Percentiles rank a stretch among this genome's conserved stretches.
Evolutionary conservation across 805 yeast genomes (phyloP).

Genomic region (Helenozyma baotianmanensis): DNA sequence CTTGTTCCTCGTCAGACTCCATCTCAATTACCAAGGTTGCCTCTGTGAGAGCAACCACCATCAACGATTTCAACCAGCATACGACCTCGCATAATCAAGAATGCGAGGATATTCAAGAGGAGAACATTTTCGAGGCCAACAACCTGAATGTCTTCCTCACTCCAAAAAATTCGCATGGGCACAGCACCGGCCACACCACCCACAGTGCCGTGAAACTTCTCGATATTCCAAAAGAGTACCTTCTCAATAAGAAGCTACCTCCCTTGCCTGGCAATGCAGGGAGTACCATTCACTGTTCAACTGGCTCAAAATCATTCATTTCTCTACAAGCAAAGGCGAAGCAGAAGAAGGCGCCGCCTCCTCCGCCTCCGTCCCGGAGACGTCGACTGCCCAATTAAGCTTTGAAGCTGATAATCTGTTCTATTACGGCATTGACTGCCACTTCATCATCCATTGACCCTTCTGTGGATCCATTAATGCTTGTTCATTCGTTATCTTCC

Average conservation of each 20-base stretch:
- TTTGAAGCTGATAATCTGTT: too few relatives aligned
- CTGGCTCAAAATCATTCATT: too few relatives aligned
- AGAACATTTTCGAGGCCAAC: slow-evolving; percentile 17
- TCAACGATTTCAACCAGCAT: slow-evolving; percentile 33
- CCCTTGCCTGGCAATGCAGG: slow-evolving; percentile 8
- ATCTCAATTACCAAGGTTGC: slow-evolving; percentile 17
- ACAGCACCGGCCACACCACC: too few relatives aligned
- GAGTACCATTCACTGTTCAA: too few relatives aligned
- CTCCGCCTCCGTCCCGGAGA: slow-evolving; percentile 28
- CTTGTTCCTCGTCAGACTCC: slow-evolving; percentile 10
- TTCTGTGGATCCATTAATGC: too few relatives aligned
- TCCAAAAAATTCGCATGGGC: neutral
- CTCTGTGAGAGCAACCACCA: slow-evolving; percentile 31
- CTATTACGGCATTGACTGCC: too few relatives aligned
- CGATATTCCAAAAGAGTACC: slow-evolving; percentile 31
- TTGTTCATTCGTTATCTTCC: slow-evolving; percentile 44
- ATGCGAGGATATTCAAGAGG: slow-evolving; percentile 1
- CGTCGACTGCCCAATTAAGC: too few relatives aligned
- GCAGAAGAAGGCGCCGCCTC: slow-evolving; percentile 37
- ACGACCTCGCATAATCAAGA: slow-evolving; percentile 26
- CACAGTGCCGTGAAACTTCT: slow-evolving; percentile 18
- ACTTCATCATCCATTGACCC: too few relatives aligned
- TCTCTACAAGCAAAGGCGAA: slow-evolving; percentile 22
- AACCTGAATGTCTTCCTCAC: slow-evolving; percentile 26
- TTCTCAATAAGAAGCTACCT: slow-evolving; percentile 20